These are phyloP conservation scores for Orbilia ellipsospora DNA, from an alignment of 2,329 filamentous ascomycete species.

Conservation along the genomic window DNA sequence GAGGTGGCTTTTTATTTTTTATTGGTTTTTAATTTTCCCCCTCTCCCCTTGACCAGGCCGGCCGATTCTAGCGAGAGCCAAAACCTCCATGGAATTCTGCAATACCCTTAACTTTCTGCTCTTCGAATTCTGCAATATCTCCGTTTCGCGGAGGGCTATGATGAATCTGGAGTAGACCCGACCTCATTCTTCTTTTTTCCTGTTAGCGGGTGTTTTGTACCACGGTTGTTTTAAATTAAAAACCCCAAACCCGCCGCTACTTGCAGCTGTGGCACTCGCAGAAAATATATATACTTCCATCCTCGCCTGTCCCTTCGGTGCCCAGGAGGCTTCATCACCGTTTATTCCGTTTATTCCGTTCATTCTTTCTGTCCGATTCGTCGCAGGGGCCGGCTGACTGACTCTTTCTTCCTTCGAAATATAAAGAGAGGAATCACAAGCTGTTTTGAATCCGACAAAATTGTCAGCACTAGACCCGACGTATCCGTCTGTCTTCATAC, in stretches of 20 bases:
- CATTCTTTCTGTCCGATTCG: neutral
- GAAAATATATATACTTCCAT: neutral
- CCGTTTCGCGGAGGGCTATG: constrained; percentile 40
- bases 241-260: neutral
- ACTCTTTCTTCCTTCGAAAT: neutral
- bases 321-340: neutral
- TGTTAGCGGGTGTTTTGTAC: constrained; percentile 45
- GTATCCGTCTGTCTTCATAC: neutral
- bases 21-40: neutral
- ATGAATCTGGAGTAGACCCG: constrained; percentile 52
- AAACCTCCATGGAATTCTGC: too few relatives aligned
- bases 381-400: constrained; percentile 5
- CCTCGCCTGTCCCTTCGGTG: constrained; percentile 3
- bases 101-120: neutral
- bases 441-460: constrained; percentile 15
- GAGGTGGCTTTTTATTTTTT: constrained; percentile 1
- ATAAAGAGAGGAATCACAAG: constrained; percentile 14
- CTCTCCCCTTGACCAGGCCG: too few relatives aligned
- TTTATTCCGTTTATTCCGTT: neutral
- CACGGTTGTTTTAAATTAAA: constrained; percentile 39
- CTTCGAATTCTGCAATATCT: constrained; percentile 16
- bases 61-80: too few relatives aligned
- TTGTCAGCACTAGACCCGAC: constrained; percentile 36
- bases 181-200: constrained; percentile 40
- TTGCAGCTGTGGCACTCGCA: neutral